phyloP scores from a whole-genome alignment of 805 yeast genomes.

The Saccharomycopsis sp. region DNA sequence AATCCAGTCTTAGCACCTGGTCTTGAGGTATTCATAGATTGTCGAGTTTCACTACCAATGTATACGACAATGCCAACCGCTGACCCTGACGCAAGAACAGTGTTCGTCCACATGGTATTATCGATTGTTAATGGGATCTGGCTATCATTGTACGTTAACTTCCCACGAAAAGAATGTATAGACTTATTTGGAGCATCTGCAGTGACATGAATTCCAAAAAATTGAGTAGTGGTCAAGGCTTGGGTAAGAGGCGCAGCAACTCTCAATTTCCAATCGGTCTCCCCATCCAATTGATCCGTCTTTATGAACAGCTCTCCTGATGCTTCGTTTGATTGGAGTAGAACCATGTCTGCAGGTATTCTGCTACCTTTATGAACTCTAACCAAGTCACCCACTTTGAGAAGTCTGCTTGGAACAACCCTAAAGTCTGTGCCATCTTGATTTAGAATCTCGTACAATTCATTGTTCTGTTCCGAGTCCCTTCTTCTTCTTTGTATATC shows the following conservation, averaged over 20 bases:
- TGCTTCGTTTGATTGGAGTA: conserved; percentile 72
- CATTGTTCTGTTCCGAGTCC: conserved; percentile 82
- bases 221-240: conserved; percentile 38
- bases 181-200: conserved; percentile 79
- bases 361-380: conserved; percentile 71
- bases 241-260: conserved; percentile 64
- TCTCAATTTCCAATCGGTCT: conserved; percentile 96
- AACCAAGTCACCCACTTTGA: conserved; percentile 83
- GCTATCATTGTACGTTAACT: conserved; percentile 48
- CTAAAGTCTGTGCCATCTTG: conserved; percentile 23
- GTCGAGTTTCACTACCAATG: conserved; percentile 91
- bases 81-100: conserved; percentile 90
- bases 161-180: conserved; percentile 76
- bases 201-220: conserved; percentile 47
- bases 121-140: conserved; percentile 69
- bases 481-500: conserved; percentile 86
- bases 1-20: conserved; percentile 85
- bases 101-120: conserved; percentile 96
- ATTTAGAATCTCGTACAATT: conserved; percentile 63
- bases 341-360: conserved; percentile 87
- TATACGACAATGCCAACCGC: conserved; percentile 83
- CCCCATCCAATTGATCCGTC: conserved; percentile 98
- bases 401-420: conserved; percentile 41
- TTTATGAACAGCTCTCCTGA: conserved; percentile 87
- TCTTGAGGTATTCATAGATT: conserved; percentile 83